Conservation (phyloP, 257 asterid species). For the Echium plantagineum region DNA sequence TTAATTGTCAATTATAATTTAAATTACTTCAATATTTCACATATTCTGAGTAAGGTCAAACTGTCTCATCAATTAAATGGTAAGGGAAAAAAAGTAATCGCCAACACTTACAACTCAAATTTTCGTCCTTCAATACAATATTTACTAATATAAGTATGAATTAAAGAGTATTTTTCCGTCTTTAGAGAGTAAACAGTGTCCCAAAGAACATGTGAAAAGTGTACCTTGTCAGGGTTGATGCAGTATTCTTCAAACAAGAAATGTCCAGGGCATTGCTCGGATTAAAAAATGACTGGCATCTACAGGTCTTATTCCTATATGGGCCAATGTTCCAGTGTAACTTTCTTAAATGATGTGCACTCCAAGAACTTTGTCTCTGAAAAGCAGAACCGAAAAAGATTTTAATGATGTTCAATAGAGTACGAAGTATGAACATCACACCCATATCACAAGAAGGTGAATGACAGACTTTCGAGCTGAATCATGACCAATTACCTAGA, state of each 20-base stretch:
- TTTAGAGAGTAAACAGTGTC: background rate
- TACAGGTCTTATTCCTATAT: conserved; percentile 29
- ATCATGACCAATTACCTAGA: background rate
- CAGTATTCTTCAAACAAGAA: conserved; percentile 46
- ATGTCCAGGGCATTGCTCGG: conserved; percentile 37
- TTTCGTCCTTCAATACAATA: background rate
- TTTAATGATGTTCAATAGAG: conserved; percentile 1
- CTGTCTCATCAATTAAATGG: background rate
- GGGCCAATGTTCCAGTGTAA: conserved; percentile 30
- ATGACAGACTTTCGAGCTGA: background rate
- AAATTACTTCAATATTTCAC: background rate
- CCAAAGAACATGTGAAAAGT: background rate
- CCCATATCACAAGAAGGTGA: background rate
- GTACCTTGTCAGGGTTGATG: conserved; percentile 53
- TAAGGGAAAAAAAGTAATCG: no score
- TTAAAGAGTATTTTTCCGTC: background rate
- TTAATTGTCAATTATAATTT: no score
- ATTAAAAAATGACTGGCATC: conserved; percentile 56
- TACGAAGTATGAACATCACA: background rate
- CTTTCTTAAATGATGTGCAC: conserved; percentile 35
- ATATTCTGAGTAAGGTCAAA: no score
- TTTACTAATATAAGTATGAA: background rate
- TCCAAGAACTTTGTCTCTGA: conserved; percentile 57
- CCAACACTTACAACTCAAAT: background rate
- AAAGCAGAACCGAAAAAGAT: conserved; percentile 17